These are phyloP conservation scores for Prinsepia uniflora DNA, from an alignment of 306 rosid genomes.

Conservation along the genomic window DNA sequence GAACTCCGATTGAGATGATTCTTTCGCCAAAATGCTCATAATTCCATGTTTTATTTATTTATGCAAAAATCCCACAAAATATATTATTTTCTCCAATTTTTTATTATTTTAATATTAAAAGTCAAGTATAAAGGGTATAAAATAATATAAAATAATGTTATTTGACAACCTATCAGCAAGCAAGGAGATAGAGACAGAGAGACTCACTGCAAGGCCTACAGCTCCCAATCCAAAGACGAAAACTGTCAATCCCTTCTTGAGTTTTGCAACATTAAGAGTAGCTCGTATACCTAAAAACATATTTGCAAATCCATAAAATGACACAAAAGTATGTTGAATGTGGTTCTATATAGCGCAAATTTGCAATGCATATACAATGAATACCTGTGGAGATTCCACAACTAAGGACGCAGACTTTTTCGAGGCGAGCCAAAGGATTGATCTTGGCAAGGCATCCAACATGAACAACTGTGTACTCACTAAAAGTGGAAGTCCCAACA, in stretches of 20 bases:
- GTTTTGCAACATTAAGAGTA: slow-evolving; percentile 62
- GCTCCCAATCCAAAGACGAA: slow-evolving; percentile 71
- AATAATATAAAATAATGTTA: no score
- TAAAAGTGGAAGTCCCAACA: slow-evolving; percentile 49
- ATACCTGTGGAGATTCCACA: slow-evolving; percentile 68
- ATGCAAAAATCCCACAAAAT: no score
- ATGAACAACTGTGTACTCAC: slow-evolving; percentile 63
- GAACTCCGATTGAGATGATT: no score
- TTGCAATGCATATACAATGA: neutral
- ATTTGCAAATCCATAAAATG: neutral
- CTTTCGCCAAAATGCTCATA: no score
- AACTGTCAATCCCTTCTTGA: slow-evolving; percentile 58
- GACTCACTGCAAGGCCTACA: slow-evolving; percentile 62
- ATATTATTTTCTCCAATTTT: no score
- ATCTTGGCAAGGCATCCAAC: slow-evolving; percentile 44
- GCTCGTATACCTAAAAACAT: slow-evolving; percentile 54
- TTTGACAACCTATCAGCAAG: no score
- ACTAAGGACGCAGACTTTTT: slow-evolving; percentile 59
- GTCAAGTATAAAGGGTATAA: no score
- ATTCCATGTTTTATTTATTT: no score
- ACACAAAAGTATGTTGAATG: no score
- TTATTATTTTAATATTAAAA: no score
- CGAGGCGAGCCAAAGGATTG: slow-evolving; percentile 32
- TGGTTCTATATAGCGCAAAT: no score
- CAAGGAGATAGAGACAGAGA: neutral